Evolutionary conservation across 129 eudicot genomes (phyloP), one percentile per base, ranked within the genome.

Genomic region (Cynara cardunculus): DNA sequence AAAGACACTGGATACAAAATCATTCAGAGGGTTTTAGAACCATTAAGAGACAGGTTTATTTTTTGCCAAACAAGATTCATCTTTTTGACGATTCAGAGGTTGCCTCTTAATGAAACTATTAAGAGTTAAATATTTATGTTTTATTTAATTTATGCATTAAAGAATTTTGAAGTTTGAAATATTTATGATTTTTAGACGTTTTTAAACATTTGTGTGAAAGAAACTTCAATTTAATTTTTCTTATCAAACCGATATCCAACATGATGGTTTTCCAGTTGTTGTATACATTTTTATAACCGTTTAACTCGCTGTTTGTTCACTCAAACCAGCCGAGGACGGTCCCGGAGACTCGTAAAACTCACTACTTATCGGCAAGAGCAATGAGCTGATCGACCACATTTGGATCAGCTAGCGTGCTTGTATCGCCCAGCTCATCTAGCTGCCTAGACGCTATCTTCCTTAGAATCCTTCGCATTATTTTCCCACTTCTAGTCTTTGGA

Each of bases 401-500:
- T 32, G 99, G 99, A 21, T 95, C 99, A 13, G 99, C 96, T 44
- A 95, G 89, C 11, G 99, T 92, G 86, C 97, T 95, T 76, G 88
- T 95, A 82, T 94, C 98, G 37, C 99, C 99, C n/a, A 95, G 95
- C 87, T 95, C 97, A 78, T 92, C 95, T 56, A 90, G 74, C 73
- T 92, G 99, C 82, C 89, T 87, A 9, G 95, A 89, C 7, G 99
- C 97, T 44, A 95, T 95, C 87, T 92, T 95, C 89, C 97, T 89
- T 81, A 95, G 68, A 69, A 95, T 90, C 69, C 99, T 86, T 81
- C 99, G 90, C 98, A 94, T 94, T 81, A 94, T 94, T 86, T 94
- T 94, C 81, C 97, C 98, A 76, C 98, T 94, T 80, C 98, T 91
- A 3, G 98, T 94, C 90, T 95, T 95, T 19, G 97, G 97, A 72